These are phyloP conservation scores for Leptosphaerulina australis DNA, from an alignment of 2,329 filamentous ascomycete genomes.

Conservation along the genomic window DNA sequence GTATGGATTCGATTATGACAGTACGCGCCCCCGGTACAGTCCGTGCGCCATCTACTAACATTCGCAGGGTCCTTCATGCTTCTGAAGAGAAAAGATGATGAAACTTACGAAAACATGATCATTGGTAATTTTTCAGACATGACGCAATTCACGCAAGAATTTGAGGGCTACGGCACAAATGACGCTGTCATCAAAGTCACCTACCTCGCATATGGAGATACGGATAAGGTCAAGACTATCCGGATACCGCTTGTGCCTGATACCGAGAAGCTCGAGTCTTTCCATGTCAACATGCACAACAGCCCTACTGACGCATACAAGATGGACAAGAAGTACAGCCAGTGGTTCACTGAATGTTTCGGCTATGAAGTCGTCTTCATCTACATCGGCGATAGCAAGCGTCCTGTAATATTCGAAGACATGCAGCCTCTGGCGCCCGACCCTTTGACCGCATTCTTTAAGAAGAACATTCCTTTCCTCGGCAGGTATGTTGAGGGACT, in stretches of 20 bases:
- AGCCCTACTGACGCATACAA: conserved; percentile 52
- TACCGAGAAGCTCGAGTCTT: conserved; percentile 39
- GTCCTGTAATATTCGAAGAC: conserved; percentile 50
- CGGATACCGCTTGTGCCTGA: conserved; percentile 51
- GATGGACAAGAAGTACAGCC: conserved; percentile 51
- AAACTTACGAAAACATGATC: conserved; percentile 51
- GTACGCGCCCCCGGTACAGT: conserved; percentile 25
- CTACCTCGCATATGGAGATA: conserved; percentile 45
- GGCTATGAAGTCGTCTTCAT: conserved; percentile 52
- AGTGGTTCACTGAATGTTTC: conserved; percentile 54
- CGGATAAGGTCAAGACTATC: conserved; percentile 35
- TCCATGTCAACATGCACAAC: conserved; percentile 53
- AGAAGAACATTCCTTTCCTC: conserved; percentile 24
- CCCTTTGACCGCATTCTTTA: conserved; percentile 24
- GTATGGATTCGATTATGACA: conserved; percentile 55
- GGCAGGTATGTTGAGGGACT: conserved; percentile 17
- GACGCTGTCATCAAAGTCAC: conserved; percentile 48
- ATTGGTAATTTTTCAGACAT: conserved; percentile 50
- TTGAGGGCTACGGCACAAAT: conserved; percentile 38
- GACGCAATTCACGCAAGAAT: conserved; percentile 50
- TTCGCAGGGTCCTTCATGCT: conserved; percentile 47
- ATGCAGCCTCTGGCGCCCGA: conserved; percentile 28
- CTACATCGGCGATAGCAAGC: conserved; percentile 52
- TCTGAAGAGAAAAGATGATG: conserved; percentile 46
- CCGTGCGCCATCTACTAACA: conserved; percentile 3